Conservation (phyloP, 108 stramenopile genomes). For the Cylindrotheca closterium region DNA sequence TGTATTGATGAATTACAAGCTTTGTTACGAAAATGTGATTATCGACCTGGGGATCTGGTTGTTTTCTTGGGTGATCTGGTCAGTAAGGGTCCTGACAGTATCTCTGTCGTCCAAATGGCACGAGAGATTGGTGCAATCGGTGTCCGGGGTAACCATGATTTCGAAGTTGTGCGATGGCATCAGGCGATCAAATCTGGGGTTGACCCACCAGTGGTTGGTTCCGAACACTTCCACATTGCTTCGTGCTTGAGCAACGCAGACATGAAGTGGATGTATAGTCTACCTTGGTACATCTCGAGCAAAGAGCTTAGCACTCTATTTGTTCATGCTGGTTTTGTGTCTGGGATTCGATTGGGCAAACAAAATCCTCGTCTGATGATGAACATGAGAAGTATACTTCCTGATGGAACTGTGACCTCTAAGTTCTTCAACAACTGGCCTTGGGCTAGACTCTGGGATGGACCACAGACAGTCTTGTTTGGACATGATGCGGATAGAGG, state of each 20-base stretch:
- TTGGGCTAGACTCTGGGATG: constrained; percentile 91
- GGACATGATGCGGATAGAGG: constrained; percentile 96
- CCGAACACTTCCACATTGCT: constrained; percentile 90
- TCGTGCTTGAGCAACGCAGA: constrained; percentile 74
- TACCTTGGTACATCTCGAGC: constrained; percentile 91
- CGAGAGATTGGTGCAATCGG: constrained; percentile 89
- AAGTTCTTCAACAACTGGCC: constrained; percentile 93
- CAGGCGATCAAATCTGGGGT: constrained; percentile 77
- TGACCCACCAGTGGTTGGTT: constrained; percentile 77
- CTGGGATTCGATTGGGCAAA: constrained; percentile 72
- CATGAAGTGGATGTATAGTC: constrained; percentile 84
- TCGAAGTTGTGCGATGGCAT: constrained; percentile 89
- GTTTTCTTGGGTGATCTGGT: constrained; percentile 93
- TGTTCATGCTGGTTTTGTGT: constrained; percentile 94
- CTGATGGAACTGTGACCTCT: constrained; percentile 89
- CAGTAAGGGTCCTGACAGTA: constrained; percentile 93
- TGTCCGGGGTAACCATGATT: constrained; percentile 96
- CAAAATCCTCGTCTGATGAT: constrained; percentile 59
- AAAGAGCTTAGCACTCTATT: constrained; percentile 82
- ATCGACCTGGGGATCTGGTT: constrained; percentile 86
- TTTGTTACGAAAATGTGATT: constrained; percentile 83
- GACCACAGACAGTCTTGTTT: constrained; percentile 90
- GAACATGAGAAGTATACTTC: constrained; percentile 64
- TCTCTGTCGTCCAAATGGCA: constrained; percentile 87
- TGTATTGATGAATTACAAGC: constrained; percentile 91